These are phyloP conservation scores for Linnemannia zychae DNA, from an alignment of 192 early-diverging fungal species.

Conservation along the genomic window DNA sequence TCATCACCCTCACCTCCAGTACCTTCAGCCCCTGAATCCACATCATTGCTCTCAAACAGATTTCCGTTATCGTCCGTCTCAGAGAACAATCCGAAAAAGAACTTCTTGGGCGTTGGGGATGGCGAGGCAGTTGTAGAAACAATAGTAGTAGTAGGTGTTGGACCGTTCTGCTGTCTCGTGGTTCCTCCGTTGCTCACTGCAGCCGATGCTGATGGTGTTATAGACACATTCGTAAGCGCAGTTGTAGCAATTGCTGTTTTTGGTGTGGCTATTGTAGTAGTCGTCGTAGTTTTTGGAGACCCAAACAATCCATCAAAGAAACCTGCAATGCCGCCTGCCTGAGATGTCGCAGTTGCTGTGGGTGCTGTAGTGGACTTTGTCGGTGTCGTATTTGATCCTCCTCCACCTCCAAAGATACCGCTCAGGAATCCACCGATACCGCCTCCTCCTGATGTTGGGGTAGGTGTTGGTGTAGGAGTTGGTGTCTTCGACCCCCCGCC, in stretches of 20 bases:
- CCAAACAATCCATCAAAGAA: slow-evolving; percentile 6
- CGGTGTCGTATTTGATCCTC: not conserved
- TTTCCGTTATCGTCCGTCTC: not conserved
- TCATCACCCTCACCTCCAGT: not conserved
- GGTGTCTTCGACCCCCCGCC: not conserved
- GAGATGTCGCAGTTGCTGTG: not conserved
- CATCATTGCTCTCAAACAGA: not conserved
- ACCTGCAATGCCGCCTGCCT: not conserved
- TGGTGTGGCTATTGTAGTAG: not conserved
- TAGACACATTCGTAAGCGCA: not conserved
- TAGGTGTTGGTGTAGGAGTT: not conserved
- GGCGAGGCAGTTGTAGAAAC: not conserved
- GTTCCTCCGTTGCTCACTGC: not conserved
- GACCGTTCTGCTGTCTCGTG: not conserved
- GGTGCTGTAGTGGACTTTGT: not conserved
- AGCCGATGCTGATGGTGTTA: not conserved
- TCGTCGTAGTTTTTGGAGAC: not conserved
- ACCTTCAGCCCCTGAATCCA: not conserved
- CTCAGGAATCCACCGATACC: not conserved
- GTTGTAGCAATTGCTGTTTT: not conserved
- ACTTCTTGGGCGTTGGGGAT: not conserved
- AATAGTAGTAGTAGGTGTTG: not conserved
- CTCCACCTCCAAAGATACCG: slow-evolving; percentile 13
- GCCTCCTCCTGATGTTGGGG: not conserved
- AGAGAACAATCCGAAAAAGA: not conserved